Base-by-base conservation (phyloP, 345 rosid genomes). In the Acer yangbiense region DNA sequence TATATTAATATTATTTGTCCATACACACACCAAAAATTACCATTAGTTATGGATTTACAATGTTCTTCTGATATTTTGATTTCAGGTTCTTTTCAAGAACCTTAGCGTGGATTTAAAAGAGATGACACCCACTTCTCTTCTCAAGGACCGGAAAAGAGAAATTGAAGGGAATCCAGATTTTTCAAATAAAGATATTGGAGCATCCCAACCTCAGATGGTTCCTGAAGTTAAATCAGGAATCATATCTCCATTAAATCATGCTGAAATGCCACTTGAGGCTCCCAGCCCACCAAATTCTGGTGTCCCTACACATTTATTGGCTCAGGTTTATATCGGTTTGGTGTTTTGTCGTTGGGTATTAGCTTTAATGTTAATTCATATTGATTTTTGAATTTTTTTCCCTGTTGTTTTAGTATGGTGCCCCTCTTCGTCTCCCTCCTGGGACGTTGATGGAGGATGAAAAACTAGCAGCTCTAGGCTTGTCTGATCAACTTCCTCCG, bases 121-220 rank as follows among this genome's bases (percentile, higher is more conserved):
- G 69, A 92, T 91, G 79, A 76, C 85, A 8, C 99, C 98, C 7
- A 92, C 95, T 75, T 91, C 95, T 74, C 95, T 93, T 83, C 90
- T 95, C 69, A 95, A 90, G 85, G 99, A 92, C 74, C 90, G 97
- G 65, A 90, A 90, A 71, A 88, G 99, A 85, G 99, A 95, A 85
- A 81, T 93, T 48, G 97, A 94, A 83, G 99, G 99, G 55, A 95
- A 93, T 79, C 98, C 99, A 68, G 99, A 95, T 86, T 95, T 95
- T 84, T 93, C 97, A 23, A 95, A 89, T 79, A 96, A 96, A 85
- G 98, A 94, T 85, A 83, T 83, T 35, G 98, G 89, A 48, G 91
- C 84, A 57, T 83, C 97, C 57, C 98, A 96, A 75, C 84, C 90
- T 18, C 94, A 86, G 79, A 84, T 91, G 74, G 83, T 88, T 79